Base-by-base conservation (phyloP, 805 yeast species). In the Schwanniomyces yamadae region DNA sequence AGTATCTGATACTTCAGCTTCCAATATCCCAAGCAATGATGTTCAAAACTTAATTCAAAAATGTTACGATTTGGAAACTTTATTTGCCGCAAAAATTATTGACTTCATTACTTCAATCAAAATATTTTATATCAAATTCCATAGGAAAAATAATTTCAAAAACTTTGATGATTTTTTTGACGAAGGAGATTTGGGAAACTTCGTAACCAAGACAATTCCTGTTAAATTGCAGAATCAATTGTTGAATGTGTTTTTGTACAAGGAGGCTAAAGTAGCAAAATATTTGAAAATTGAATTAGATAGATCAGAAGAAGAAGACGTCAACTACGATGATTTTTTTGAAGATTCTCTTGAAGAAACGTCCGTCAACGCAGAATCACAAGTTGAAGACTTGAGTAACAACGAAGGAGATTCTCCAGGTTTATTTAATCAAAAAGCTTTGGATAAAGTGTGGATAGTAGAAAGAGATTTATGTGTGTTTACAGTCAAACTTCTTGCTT, bases 271-370 rank as follows among this genome's bases (percentile, higher is more conserved):
- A 15, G 45, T 66, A 9, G 78, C 79, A 0, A 58, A 52, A 28
- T 23, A 55, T 1, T 30, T 59, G n/a, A 49, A 55, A 0, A 49
- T 64, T 2, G 61, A 68, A 9, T 51, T 80, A 34, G 82, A 77
- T 28, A 65, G 83, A 46, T 63, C 60, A 15, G 80, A 69, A 22
- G 63, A 67, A 14, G 85, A 80, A 49, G 80, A 62, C 42, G 77
- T 71, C 12, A 63, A 68, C 35, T 59, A 53, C 25, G 64, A 54
- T 6, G 66, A 60, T 14, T 40, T 35, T 15, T 27, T 27, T 27
- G 6, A 6, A 5, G 10, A 18, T 27, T 16, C 18, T 16, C 4
- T 12, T 6, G 28, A 25, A 23, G 6, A 12, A 7, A 4, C 4
- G 7, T 25, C 28, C 15, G 16, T 16, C 10, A 22, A 34, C 5